Conservation (phyloP, 441 rosid genomes). For the Syzygium malaccense region DNA sequence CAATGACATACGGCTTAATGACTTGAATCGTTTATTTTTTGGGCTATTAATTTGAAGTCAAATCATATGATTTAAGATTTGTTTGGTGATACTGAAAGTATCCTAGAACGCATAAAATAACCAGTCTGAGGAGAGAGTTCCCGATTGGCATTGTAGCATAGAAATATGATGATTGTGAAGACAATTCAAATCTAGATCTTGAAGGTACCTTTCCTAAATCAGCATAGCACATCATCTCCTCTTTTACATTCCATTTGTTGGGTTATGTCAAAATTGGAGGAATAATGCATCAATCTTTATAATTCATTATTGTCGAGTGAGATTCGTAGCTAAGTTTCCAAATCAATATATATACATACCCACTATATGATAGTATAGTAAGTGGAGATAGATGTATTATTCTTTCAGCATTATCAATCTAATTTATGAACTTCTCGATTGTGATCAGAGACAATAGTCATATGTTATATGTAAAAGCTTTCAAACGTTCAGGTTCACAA, state of each 20-base stretch:
- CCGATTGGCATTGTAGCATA: background rate
- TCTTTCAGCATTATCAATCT: background rate
- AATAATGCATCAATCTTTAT: background rate
- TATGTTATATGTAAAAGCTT: background rate
- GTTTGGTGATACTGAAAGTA: background rate
- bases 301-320: background rate
- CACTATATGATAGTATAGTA: background rate
- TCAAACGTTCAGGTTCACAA: background rate
- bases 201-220: background rate
- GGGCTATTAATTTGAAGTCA: background rate
- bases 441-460: background rate
- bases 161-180: background rate
- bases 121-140: background rate
- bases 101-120: background rate
- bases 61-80: background rate
- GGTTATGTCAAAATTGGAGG: background rate
- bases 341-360: too few relatives aligned
- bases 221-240: background rate
- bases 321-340: background rate
- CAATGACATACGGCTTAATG: background rate
- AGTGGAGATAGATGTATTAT: background rate
- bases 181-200: background rate
- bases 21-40: background rate
- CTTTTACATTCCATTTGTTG: background rate
- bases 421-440: background rate